Percentiles rank a stretch among this genome's conserved stretches.
Evolutionary conservation across 2,329 filamentous ascomycete species (phyloP).

Genomic region (Camptophora hylomeconis): DNA sequence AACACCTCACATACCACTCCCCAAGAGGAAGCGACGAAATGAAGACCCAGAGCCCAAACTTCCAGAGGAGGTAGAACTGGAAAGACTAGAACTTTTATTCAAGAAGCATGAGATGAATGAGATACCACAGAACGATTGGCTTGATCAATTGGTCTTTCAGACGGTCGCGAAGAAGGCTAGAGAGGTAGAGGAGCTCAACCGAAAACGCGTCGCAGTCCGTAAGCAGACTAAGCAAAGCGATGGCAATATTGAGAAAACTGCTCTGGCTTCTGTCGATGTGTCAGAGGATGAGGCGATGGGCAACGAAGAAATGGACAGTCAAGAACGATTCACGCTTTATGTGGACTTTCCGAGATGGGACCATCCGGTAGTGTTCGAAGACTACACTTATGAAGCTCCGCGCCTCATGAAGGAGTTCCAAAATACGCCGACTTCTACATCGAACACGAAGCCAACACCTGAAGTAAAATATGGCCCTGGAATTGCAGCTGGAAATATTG

Average conservation of each 20-base stretch:
- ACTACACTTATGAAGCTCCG: conserved; percentile 80
- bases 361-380: conserved; percentile 87
- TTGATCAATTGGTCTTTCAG: conserved; percentile 87
- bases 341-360: conserved; percentile 91
- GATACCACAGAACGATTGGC: conserved; percentile 83
- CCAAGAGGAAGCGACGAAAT: conserved; percentile 38
- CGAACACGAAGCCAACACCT: conserved; percentile 65
- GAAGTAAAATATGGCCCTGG: conserved; percentile 85
- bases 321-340: conserved; percentile 67
- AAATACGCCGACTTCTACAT: conserved; percentile 47
- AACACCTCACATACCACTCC: conserved; percentile 58
- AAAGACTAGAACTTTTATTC: conserved; percentile 75
- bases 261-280: conserved; percentile 21
- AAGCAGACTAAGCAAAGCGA: conserved; percentile 22
- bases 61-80: conserved; percentile 73
- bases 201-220: conserved; percentile 37
- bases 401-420: conserved; percentile 65
- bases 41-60: conserved; percentile 34
- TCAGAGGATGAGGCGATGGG: conserved; percentile 26
- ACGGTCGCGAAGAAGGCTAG: conserved; percentile 67
- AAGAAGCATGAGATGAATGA: conserved; percentile 99
- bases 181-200: conserved; percentile 50
- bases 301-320: conserved; percentile 29
- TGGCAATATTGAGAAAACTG: not conserved
- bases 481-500: conserved; percentile 55